These are phyloP conservation scores for Macadamia tetraphylla DNA, from an alignment of 164 flowering plant species.

Conservation along the genomic window DNA sequence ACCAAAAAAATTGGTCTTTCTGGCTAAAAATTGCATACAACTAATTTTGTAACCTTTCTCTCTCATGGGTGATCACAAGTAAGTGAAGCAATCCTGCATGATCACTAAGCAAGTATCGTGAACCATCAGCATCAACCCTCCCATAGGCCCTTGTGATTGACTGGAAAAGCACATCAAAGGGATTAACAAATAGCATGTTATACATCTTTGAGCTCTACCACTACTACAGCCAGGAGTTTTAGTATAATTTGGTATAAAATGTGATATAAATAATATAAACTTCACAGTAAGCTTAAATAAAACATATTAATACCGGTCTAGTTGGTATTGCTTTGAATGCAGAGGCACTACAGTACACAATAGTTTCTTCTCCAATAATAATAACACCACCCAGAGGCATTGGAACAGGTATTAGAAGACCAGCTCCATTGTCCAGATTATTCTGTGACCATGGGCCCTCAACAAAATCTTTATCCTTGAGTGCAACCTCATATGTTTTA, in stretches of 20 bases:
- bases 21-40: background rate
- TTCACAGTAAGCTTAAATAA: background rate
- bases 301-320: slow-evolving; percentile 58
- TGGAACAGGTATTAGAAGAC: slow-evolving; percentile 87
- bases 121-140: slow-evolving; percentile 97
- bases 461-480: slow-evolving; percentile 92
- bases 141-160: slow-evolving; percentile 93
- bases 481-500: slow-evolving; percentile 87
- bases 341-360: slow-evolving; percentile 87
- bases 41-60: slow-evolving; percentile 65
- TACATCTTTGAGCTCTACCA: background rate
- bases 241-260: background rate
- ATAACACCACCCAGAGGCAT: slow-evolving; percentile 94
- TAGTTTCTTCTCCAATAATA: slow-evolving; percentile 95
- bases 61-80: slow-evolving; percentile 94
- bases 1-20: background rate
- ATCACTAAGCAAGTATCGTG: slow-evolving; percentile 91
- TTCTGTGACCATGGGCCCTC: slow-evolving; percentile 98
- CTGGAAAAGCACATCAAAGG: slow-evolving; percentile 36
- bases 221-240: background rate
- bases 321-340: slow-evolving; percentile 89
- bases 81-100: slow-evolving; percentile 88
- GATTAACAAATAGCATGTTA: slow-evolving; percentile 4
- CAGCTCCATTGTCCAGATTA: slow-evolving; percentile 98
- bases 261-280: background rate